phyloP scores from a whole-genome alignment of 768 basidiomycete species.

The Boletus sensibilis region DNA sequence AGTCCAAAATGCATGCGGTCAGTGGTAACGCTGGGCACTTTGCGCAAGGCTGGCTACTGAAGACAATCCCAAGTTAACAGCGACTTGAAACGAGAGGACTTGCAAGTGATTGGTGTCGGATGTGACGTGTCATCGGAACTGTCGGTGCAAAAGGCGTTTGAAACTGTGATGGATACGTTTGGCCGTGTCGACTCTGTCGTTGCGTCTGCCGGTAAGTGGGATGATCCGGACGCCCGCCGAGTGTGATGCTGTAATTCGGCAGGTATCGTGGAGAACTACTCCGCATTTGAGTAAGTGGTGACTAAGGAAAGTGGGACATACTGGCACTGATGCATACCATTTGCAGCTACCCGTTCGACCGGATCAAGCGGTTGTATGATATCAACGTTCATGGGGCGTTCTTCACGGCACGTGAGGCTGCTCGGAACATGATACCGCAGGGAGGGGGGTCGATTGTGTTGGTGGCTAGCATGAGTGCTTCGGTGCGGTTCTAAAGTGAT shows the following conservation, averaged over 20 bases:
- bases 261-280: constrained; percentile 88
- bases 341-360: constrained; percentile 80
- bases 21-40: constrained; percentile 28
- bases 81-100: constrained; percentile 51
- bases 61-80: constrained; percentile 47
- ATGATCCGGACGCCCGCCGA: constrained; percentile 9
- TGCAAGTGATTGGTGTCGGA: constrained; percentile 71
- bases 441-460: constrained; percentile 81
- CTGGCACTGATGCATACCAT: constrained; percentile 7
- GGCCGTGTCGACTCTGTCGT: constrained; percentile 82
- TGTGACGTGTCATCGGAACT: constrained; percentile 88
- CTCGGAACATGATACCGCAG: constrained; percentile 83
- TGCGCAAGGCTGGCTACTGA: constrained; percentile 29
- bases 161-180: constrained; percentile 56
- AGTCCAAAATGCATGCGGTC: constrained; percentile 48
- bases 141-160: constrained; percentile 73
- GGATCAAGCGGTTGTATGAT: constrained; percentile 80
- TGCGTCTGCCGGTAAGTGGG: constrained; percentile 74
- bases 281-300: constrained; percentile 78
- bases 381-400: constrained; percentile 94
- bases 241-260: constrained; percentile 6
- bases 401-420: constrained; percentile 96
- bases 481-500: constrained; percentile 46
- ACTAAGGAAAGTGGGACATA: neutral
- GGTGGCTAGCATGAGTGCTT: constrained; percentile 89